Evolutionary conservation across 1,139 yeast genomes (phyloP), one percentile per base, ranked within the genome.

Genomic region (Citeromyces hawaiiensis): DNA sequence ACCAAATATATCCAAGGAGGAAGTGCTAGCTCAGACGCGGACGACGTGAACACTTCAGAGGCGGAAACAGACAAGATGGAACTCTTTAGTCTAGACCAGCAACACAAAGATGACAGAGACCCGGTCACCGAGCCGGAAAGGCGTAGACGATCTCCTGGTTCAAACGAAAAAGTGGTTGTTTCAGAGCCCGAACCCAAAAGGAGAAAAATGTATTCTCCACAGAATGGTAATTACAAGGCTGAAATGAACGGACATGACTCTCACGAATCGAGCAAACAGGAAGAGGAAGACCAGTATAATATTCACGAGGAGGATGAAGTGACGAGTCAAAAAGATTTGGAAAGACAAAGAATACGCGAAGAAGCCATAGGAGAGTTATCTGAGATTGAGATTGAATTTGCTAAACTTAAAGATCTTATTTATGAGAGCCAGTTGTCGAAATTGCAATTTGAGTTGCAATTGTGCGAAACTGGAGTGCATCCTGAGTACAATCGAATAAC

Each of bases 401-500:
- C 97, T 3, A 69, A 73, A 47, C 65, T 88, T 44, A 74, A 96
- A 46, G 97, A 91, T 56, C 71, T 72, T 55, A 60, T 82, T 35
- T 82, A 76, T 52, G 82, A 77, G 44, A 85, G 80, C 56, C 87
- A 85, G 56, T 64, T 87, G 56, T 66, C 72, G 38, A 71, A 83
- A 45, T 68, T 83, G 45, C 86, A 83, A 49, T 80, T 83, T 37
- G 97, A 91, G 57, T 64, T 88, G 45, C 83, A 82, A 51, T 72
- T 88, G 67, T 88, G 97, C 59, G 64, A 81, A 29, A 83, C 81
- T 48, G 96, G 96, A 5, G 74, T 88, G 17, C 98, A 91, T 56
- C 97, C 97, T 0, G 96, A 88, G 51, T 60, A 72, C 36, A 56
- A 73, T n/a, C 69, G 69, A 47, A 69, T 71, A 25, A 60, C 79